Base-by-base conservation (phyloP, 2,329 filamentous ascomycete genomes). In the Trichoderma atroviride region DNA sequence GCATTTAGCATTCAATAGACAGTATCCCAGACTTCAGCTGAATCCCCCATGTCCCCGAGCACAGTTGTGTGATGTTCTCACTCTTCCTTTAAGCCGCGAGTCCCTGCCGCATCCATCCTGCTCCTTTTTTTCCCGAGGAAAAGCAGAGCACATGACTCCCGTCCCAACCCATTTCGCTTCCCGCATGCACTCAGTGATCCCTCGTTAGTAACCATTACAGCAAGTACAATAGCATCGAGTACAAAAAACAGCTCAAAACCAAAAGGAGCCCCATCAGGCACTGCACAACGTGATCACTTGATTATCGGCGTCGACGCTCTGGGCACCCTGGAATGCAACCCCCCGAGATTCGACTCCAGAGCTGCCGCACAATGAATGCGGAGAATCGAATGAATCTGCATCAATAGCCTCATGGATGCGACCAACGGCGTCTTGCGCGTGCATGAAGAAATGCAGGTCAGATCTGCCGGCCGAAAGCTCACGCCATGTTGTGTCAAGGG, bases 141-240 rank as follows among this genome's bases (percentile, higher is more conserved):
- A 50, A 5, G 47, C 47, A 50, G 64, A 58, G 64, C 64, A 67
- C 64, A 43, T 67, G 64, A 67, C 64, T 31, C 16, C 35, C 52
- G 40, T 31, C 16, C 40, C 40, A 43, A 24, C 55, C 24, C 31
- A 52, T 67, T 67, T 67, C 64, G 64, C 55, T 67, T 59, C 64
- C 53, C 13, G 7, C 33, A 35, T 35, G 33, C 33, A 35, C 40
- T 33, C 29, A 35, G 6, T 4, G n/a, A 40, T 58, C 63, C n/a
- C n/a, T n/a, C n/a, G n/a, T n/a, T n/a, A n/a, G n/a, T 52, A 50
- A 11, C 22, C 2, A 40, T 22, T 58, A 29, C 27, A 35, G 33
- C 33, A 33, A 58, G 33, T 27, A 31, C 19, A 43, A 43, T 19
- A 13, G 6, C 19, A n/a, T 43, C 40, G 6, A 43, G 22, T 27